These are phyloP conservation scores for Claviceps cyperi DNA, from an alignment of 2,329 filamentous ascomycete species.

Conservation along the genomic window DNA sequence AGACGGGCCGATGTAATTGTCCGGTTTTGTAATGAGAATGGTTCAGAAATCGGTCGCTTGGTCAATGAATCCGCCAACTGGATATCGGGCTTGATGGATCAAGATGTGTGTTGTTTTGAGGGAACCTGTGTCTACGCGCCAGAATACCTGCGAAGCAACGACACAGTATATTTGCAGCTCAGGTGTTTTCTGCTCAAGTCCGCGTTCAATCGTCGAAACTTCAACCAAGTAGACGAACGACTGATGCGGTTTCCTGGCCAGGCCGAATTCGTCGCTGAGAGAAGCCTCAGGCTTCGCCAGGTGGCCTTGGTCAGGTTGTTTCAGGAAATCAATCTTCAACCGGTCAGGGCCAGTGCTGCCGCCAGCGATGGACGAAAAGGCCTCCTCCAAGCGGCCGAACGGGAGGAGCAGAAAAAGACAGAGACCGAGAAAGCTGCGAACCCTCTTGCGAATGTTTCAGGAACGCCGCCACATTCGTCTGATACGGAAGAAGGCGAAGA, in stretches of 20 bases:
- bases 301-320: conserved; percentile 80
- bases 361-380: conserved; percentile 71
- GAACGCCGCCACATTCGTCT: conserved; percentile 42
- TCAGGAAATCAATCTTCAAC: conserved; percentile 72
- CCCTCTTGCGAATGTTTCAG: conserved; percentile 16
- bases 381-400: conserved; percentile 73
- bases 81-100: conserved; percentile 85
- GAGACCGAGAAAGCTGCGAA: conserved; percentile 25
- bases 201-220: conserved; percentile 51
- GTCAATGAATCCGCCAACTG: conserved; percentile 79
- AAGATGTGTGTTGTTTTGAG: conserved; percentile 76
- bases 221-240: conserved; percentile 54
- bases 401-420: conserved; percentile 62
- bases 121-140: conserved; percentile 81
- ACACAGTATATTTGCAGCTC: conserved; percentile 86
- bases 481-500: conserved; percentile 77
- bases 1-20: conserved; percentile 76
- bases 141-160: conserved; percentile 72
- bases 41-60: conserved; percentile 73
- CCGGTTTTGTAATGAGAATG: conserved; percentile 67
- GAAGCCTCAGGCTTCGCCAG: conserved; percentile 67
- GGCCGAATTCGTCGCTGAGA: conserved; percentile 74
- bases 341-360: conserved; percentile 59
- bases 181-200: conserved; percentile 59
- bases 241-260: conserved; percentile 65